A percentile compares a stretch with the other conserved stretches of the same genome.
Evolutionary conservation across 1,284 basidiomycete genomes (phyloP).

Genomic region (Leccinum laetum): DNA sequence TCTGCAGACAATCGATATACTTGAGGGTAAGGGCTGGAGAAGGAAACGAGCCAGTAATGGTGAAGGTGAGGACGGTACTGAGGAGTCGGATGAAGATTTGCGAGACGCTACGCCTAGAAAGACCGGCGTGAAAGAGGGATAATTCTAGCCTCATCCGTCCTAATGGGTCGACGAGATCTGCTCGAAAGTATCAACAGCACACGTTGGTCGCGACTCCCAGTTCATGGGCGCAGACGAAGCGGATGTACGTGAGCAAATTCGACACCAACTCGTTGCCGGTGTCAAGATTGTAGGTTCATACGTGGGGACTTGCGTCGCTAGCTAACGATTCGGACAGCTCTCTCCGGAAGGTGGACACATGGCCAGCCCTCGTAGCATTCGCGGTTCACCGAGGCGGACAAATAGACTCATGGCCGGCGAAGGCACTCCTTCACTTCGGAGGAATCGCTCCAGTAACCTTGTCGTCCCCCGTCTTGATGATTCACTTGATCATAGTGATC

Average conservation of each 20-base stretch:
- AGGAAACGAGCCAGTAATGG: slow-evolving; percentile 35
- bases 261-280: slow-evolving; percentile 77
- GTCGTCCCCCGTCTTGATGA: slow-evolving; percentile 46
- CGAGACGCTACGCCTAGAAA: slow-evolving; percentile 55
- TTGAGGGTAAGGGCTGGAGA: slow-evolving; percentile 68
- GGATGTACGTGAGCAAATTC: slow-evolving; percentile 82
- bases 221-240: slow-evolving; percentile 93
- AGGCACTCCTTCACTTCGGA: slow-evolving; percentile 34
- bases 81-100: slow-evolving; percentile 88
- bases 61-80: slow-evolving; percentile 37
- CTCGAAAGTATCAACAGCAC: slow-evolving; percentile 41
- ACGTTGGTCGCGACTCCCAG: slow-evolving; percentile 68
- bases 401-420: slow-evolving; percentile 39
- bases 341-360: slow-evolving; percentile 53
- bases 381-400: slow-evolving; percentile 60
- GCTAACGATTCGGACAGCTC: slow-evolving; percentile 36
- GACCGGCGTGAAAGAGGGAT: slow-evolving; percentile 39
- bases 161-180: slow-evolving; percentile 28
- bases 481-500: slow-evolving; percentile 39
- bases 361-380: slow-evolving; percentile 64
- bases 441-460: slow-evolving; percentile 42
- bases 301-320: slow-evolving; percentile 1
- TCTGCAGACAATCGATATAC: slow-evolving; percentile 57
- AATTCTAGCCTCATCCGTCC: slow-evolving; percentile 35
- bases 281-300: slow-evolving; percentile 58